Evolutionary conservation across 495 filamentous ascomycete genomes (phyloP), one percentile per base, ranked within the genome.

Genomic region (Beverwykella pulmonaria): DNA sequence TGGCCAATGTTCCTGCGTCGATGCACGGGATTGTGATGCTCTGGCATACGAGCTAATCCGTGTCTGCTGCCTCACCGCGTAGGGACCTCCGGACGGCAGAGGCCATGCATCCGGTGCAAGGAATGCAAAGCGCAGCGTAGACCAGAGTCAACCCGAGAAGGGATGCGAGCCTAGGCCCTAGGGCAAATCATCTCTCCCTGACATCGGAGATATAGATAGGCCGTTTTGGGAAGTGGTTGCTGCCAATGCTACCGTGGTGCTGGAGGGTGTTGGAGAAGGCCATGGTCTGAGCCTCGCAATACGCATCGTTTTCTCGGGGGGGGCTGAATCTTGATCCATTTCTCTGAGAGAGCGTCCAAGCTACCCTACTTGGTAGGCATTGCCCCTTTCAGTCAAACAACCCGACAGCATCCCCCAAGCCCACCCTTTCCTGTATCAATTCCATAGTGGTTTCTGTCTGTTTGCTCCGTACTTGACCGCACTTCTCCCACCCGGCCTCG

Each of bases 211-310:
- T 71, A 71, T 68, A 71, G 61, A 68, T 44, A 27, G 29, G 60
- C 69, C 69, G 61, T 36, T 63, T 71, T 65, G 69, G 69, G 69
- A 65, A 65, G 62, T 71, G 65, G 69, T 71, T 60, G 68, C 68
- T 71, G 46, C 69, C 69, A 71, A 71, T 71, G 69, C 69, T 68
- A 71, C 69, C 59, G 65, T 71, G 68, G 69, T 71, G 69, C 69
- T 71, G 57, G 65, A 67, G 52, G 68, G 69, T 71, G 69, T 65
- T 71, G 57, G 65, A 67, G 52, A 59, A 62, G 26, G 36, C 25
- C 53, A 59, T 65, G 54, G 67, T 65, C 65, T 71, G 69, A 71
- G 69, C 69, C 64, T 34, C 39, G 63, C 69, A 68, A 67, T 71
- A 67, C 69, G 59, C 44, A 63, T 67, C 59, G 54, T 49, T 59